These are phyloP conservation scores for Nyctanthes arbortristis DNA, from an alignment of 257 asterid genomes.

Conservation along the genomic window DNA sequence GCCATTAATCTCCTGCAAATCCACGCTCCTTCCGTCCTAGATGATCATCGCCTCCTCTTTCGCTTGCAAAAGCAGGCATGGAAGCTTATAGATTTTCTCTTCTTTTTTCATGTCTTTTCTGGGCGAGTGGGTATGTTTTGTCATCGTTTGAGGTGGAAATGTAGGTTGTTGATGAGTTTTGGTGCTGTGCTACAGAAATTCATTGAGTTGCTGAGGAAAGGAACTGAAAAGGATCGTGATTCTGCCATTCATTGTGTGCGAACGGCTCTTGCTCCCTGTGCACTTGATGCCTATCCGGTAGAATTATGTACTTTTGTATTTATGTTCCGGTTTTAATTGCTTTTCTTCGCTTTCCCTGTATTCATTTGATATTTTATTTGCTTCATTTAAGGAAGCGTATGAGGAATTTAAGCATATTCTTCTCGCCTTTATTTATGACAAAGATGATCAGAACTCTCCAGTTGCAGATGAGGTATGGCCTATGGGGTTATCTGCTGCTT, in stretches of 20 bases:
- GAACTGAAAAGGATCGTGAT: conserved; percentile 75
- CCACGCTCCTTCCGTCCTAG: conserved; percentile 68
- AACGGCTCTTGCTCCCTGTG: conserved; percentile 88
- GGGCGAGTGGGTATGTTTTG: not conserved
- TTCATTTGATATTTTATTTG: conserved; percentile 31
- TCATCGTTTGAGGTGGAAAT: not conserved
- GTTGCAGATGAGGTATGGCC: conserved; percentile 92
- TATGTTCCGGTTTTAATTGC: not conserved
- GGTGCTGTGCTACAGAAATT: conserved; percentile 56
- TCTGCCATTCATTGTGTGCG: conserved; percentile 78
- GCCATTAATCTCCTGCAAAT: conserved; percentile 68
- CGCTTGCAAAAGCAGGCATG: conserved; percentile 90
- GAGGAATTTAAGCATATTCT: conserved; percentile 96
- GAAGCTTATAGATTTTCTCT: not conserved
- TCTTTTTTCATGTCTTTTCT: not conserved
- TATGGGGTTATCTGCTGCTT: conserved; percentile 17
- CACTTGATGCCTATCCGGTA: conserved; percentile 97
- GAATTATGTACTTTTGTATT: conserved; percentile 5
- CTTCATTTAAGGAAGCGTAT: conserved; percentile 82
- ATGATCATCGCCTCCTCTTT: conserved; percentile 93
- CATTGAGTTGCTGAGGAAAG: conserved; percentile 85
- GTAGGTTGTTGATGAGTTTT: not conserved
- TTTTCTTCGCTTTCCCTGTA: conserved; percentile 4
- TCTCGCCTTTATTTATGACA: conserved; percentile 83
- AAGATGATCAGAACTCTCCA: conserved; percentile 87